These are phyloP conservation scores for Shiraia sp. DNA, from an alignment of 2,329 filamentous ascomycete genomes.

Conservation along the genomic window DNA sequence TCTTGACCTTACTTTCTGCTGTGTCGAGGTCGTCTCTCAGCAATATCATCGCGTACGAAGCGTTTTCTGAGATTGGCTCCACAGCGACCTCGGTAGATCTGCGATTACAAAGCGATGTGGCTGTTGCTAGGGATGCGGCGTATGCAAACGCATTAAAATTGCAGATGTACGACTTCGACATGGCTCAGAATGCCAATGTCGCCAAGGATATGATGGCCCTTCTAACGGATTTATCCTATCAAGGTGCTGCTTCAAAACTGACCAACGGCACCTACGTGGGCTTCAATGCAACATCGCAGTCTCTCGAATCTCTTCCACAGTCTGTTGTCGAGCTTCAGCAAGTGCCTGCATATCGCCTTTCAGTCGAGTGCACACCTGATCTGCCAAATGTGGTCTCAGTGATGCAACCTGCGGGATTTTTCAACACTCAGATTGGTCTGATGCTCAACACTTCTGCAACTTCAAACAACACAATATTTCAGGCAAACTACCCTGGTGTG, in stretches of 20 bases:
- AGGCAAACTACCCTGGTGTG: constrained; percentile 3
- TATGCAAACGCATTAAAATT: not conserved
- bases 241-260: constrained; percentile 1
- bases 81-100: not conserved
- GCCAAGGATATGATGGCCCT: constrained; percentile 5
- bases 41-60: constrained; percentile 16
- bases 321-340: constrained; percentile 2
- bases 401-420: not conserved
- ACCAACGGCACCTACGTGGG: constrained; percentile 4
- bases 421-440: not conserved
- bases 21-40: constrained; percentile 6
- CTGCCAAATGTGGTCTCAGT: not conserved
- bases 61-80: constrained; percentile 4
- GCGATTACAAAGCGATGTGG: constrained; percentile 1
- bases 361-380: constrained; percentile 1
- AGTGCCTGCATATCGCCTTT: constrained; percentile 6
- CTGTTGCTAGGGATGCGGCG: not conserved
- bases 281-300: constrained; percentile 3
- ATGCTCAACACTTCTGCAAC: not conserved
- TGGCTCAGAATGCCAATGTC: constrained; percentile 3
- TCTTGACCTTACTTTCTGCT: constrained; percentile 7
- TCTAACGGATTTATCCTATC: constrained; percentile 2
- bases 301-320: constrained; percentile 1
- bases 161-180: constrained; percentile 3
- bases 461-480: constrained; percentile 2